Percentiles rank a stretch among this genome's conserved stretches.
phyloP scores from a whole-genome alignment of 495 filamentous ascomycete genomes.

The Tuber borchii region DNA sequence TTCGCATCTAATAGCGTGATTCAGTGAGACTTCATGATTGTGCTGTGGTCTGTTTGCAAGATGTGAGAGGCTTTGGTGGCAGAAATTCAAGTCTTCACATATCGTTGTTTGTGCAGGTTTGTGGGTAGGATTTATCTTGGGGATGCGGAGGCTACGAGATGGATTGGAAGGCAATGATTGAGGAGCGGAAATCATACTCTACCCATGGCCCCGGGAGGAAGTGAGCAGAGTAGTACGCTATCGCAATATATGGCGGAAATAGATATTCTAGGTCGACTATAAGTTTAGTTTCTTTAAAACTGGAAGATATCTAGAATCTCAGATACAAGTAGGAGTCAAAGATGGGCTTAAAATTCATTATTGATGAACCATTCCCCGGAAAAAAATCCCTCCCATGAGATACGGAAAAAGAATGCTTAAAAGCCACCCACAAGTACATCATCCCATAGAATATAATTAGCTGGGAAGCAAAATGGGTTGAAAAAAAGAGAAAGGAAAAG shows the following conservation, averaged over 20 bases:
- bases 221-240: background rate
- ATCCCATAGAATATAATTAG: background rate
- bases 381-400: background rate
- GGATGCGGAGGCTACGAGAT: background rate
- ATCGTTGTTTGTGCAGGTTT: background rate
- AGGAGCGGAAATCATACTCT: background rate
- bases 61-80: too few relatives aligned
- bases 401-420: background rate
- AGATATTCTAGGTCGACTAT: background rate
- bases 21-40: too few relatives aligned
- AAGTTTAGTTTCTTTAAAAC: background rate
- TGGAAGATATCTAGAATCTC: too few relatives aligned
- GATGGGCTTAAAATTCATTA: background rate
- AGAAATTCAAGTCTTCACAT: background rate
- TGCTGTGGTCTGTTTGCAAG: too few relatives aligned
- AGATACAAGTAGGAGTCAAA: background rate
- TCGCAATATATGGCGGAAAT: background rate
- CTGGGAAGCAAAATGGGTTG: background rate
- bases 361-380: background rate
- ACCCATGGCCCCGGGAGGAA: background rate
- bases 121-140: background rate
- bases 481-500: background rate
- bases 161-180: background rate
- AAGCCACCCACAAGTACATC: background rate
- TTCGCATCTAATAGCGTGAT: too few relatives aligned